Percentiles rank a stretch among this genome's conserved stretches.
phyloP scores from a whole-genome alignment of 306 rosid species.

The Fagus sylvatica region DNA sequence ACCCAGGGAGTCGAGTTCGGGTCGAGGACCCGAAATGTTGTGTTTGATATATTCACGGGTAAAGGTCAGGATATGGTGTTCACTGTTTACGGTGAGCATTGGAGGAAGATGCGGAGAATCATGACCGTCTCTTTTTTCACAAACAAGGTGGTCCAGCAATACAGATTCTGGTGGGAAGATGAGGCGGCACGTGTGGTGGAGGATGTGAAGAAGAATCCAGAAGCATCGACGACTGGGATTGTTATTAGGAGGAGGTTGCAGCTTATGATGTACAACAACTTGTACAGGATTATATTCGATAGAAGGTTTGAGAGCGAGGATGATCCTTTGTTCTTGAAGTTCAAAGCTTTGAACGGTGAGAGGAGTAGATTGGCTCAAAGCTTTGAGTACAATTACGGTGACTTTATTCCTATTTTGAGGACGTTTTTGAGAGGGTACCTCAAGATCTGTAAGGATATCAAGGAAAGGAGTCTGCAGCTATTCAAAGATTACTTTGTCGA shows the following conservation, averaged over 20 bases:
- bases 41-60: no score
- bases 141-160: no score
- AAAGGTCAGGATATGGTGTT: slow-evolving; percentile 42
- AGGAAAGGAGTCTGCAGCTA: slow-evolving; percentile 41
- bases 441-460: slow-evolving; percentile 53
- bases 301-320: no score
- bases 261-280: no score
- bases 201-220: slow-evolving; percentile 45
- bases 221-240: slow-evolving; percentile 38
- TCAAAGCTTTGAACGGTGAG: slow-evolving; percentile 44
- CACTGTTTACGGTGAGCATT: slow-evolving; percentile 41
- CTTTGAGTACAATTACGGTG: slow-evolving; percentile 52
- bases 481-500: slow-evolving; percentile 51
- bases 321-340: slow-evolving; percentile 19
- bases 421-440: slow-evolving; percentile 44
- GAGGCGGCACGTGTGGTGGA: slow-evolving; percentile 47
- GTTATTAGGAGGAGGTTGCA: slow-evolving; percentile 25
- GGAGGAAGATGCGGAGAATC: slow-evolving; percentile 50
- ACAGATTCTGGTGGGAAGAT: slow-evolving; percentile 32
- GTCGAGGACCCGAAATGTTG: no score
- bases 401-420: slow-evolving; percentile 49
- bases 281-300: no score
- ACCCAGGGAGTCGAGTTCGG: no score
- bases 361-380: slow-evolving; percentile 47
- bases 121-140: slow-evolving; percentile 8